phyloP scores from a whole-genome alignment of 192 early-diverging fungal species.

The Coemansia sp. region DNA sequence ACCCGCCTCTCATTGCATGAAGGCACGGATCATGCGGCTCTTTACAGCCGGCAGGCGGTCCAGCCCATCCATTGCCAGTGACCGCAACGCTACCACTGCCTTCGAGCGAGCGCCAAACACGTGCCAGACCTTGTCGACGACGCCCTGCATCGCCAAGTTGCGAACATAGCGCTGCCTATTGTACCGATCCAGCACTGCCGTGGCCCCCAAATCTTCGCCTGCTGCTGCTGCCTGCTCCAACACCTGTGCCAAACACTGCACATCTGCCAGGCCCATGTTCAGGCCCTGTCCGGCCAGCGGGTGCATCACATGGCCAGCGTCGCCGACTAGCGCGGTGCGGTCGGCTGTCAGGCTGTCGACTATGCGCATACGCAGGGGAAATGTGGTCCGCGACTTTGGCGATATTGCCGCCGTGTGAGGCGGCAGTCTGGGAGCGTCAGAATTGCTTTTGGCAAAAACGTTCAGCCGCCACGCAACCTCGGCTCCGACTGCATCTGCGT shows the following conservation, averaged over 20 bases:
- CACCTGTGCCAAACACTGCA: slow-evolving; percentile 60
- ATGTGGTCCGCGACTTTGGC: slow-evolving; percentile 68
- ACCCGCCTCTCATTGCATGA: slow-evolving; percentile 22
- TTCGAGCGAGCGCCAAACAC: slow-evolving; percentile 66
- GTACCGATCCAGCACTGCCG: slow-evolving; percentile 74
- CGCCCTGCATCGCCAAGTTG: slow-evolving; percentile 80
- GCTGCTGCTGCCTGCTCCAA: slow-evolving; percentile 60
- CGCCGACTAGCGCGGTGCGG: slow-evolving; percentile 85
- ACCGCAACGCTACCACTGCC: slow-evolving; percentile 64
- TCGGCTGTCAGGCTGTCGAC: slow-evolving; percentile 70
- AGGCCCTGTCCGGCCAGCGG: slow-evolving; percentile 96
- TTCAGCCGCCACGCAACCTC: slow-evolving; percentile 68
- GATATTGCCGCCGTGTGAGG: slow-evolving; percentile 62
- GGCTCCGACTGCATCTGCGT: slow-evolving; percentile 50
- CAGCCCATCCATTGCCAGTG: slow-evolving; percentile 66
- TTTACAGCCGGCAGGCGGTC: slow-evolving; percentile 68
- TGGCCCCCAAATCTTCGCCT: slow-evolving; percentile 79
- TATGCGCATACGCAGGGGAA: slow-evolving; percentile 81
- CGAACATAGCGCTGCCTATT: slow-evolving; percentile 74
- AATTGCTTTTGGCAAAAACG: slow-evolving; percentile 22
- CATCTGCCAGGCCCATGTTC: slow-evolving; percentile 89
- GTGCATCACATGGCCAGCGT: slow-evolving; percentile 94
- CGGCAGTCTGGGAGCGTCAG: slow-evolving; percentile 24
- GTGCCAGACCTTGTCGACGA: slow-evolving; percentile 72
- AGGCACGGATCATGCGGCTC: slow-evolving; percentile 16